Evolutionary conservation across 169 alveolate genomes (phyloP).

Genomic region (Cryptosporidium ryanae): DNA sequence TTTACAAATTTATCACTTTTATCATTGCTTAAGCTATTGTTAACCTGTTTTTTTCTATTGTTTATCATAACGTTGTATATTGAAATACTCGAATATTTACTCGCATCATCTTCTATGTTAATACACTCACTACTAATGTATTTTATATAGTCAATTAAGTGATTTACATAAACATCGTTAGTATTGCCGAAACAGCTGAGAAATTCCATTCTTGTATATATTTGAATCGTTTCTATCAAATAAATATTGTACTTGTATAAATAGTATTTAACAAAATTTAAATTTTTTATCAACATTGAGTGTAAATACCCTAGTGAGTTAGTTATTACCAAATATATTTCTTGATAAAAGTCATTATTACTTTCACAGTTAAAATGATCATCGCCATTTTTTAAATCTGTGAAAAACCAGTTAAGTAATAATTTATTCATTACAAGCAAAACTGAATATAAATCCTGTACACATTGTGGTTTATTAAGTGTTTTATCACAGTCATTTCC

Average conservation of each 20-base stretch:
- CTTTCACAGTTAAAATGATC: not conserved
- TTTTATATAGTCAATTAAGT: not conserved
- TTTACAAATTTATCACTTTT: not conserved
- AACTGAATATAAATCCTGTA: conserved; percentile 27
- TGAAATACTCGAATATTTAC: too few species aligned
- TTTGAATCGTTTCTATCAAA: not conserved
- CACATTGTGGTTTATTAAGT: conserved; percentile 11
- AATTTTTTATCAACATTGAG: not conserved
- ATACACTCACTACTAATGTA: not conserved
- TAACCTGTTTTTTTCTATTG: not conserved
- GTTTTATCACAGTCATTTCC: not conserved
- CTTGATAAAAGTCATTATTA: conserved; percentile 11
- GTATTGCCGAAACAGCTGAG: not conserved
- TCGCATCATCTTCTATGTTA: too few species aligned
- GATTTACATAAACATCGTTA: not conserved
- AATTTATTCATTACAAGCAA: conserved; percentile 10
- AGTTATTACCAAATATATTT: conserved; percentile 9
- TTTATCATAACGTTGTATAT: too few species aligned
- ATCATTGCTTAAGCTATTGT: not conserved
- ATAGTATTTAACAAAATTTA: conserved; percentile 30
- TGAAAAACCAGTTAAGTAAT: conserved; percentile 32
- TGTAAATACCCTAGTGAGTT: conserved; percentile 16
- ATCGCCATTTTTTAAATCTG: not conserved
- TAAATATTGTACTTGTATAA: conserved; percentile 25
- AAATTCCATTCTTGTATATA: conserved; percentile 13